Evolutionary conservation across 768 basidiomycete species (phyloP).

Genomic region (Calvatia gigantea): DNA sequence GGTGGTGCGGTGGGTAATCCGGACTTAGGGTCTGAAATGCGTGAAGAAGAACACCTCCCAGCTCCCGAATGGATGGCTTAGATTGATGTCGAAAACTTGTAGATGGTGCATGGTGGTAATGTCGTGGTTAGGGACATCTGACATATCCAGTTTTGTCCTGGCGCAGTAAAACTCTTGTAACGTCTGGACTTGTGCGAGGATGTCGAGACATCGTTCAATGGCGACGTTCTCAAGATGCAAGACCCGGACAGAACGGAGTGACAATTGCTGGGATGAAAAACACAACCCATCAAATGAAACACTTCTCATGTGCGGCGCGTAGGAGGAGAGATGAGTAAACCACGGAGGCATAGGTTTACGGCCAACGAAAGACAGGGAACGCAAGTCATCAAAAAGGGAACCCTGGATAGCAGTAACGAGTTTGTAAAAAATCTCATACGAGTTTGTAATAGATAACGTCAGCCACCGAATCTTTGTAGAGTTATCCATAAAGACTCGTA

Average conservation of each 20-base stretch:
- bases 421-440: not conserved
- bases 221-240: not conserved
- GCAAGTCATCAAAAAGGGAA: not conserved
- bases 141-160: too few relatives aligned
- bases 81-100: not conserved
- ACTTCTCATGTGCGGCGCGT: not conserved
- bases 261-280: not conserved
- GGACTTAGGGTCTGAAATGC: conserved; percentile 31
- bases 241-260: not conserved
- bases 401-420: not conserved
- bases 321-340: not conserved
- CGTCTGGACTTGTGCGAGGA: not conserved
- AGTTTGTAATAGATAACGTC: not conserved
- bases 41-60: not conserved
- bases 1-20: conserved; percentile 64
- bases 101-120: not conserved
- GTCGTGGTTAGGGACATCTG: not conserved
- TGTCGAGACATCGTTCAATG: not conserved
- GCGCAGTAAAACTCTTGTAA: not conserved
- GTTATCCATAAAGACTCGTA: not conserved
- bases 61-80: too few relatives aligned
- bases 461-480: not conserved
- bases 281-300: not conserved
- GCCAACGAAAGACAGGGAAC: not conserved
- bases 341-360: not conserved